Evolutionary conservation across 768 basidiomycete species (phyloP), one percentile per base, ranked within the genome.

Genomic region (Trametes maxima): DNA sequence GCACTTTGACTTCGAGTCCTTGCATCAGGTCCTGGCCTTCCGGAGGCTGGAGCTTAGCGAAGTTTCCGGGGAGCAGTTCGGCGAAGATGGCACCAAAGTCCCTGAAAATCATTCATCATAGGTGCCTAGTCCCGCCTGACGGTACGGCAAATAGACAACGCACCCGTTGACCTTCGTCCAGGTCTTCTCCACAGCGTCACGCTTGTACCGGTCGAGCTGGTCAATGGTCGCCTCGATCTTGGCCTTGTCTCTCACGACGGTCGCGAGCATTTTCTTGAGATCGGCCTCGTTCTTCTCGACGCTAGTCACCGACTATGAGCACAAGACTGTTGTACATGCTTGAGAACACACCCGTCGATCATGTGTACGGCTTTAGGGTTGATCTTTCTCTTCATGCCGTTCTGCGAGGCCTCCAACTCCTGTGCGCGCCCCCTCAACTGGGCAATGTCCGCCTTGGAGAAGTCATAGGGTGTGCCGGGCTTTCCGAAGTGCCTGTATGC

Each of bases 41-140:
- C 3, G 95, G 94, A 19, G 95, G 92, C 69, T 94, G 90, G 28
- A 99, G 78, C 73, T 95, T 98, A 11, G 95, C 93, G 69, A 95
- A 96, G 72, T 98, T 99, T 25, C 95, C 95, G 0, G 97, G 97
- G 1, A 99, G 76, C 5, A 99, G 80, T 67, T 99, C 97, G 1
- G 87, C 94, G 71, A 99, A 98, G 72, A 99, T 98, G 11, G 84
- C 86, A 8, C 97, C 97, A 71, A 99, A 99, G 74, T 98, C 95
- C 40, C 95, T 96, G 69, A 17, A 33, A 33, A 51, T 66, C 6
- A 22, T 14, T 8, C 24, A 14, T 37, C n/a, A 54, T 53, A 45
- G 44, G 47, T 48, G 24, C 36, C 45, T 55, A 48, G 51, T n/a
- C 36, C 28, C 12, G 16, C n/a, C 3, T 16, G 22, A 21, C 17